phyloP scores from a whole-genome alignment of 352 stramenopile genomes.

The Phytophthora citricola region DNA sequence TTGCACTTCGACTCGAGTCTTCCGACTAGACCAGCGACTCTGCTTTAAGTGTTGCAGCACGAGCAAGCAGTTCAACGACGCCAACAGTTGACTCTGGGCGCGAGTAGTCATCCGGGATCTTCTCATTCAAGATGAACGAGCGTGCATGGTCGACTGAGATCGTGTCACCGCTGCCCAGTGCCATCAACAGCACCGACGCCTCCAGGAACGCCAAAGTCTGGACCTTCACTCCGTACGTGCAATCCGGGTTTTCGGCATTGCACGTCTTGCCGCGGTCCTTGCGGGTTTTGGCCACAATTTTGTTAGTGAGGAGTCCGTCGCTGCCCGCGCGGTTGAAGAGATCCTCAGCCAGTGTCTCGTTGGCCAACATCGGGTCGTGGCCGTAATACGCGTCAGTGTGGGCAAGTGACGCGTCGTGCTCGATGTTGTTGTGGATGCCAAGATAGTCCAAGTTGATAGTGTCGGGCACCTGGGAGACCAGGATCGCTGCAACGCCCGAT shows the following conservation, averaged over 20 bases:
- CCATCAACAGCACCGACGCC: slow-evolving; percentile 33
- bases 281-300: slow-evolving; percentile 30
- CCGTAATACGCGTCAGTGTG: slow-evolving; percentile 45
- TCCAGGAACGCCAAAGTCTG: slow-evolving; percentile 34
- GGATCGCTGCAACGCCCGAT: slow-evolving; percentile 22
- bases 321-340: slow-evolving; percentile 33
- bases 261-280: slow-evolving; percentile 33
- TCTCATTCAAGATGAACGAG: slow-evolving; percentile 45
- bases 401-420: slow-evolving; percentile 60
- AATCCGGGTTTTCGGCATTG: slow-evolving; percentile 40
- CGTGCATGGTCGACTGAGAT: slow-evolving; percentile 37
- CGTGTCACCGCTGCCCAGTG: slow-evolving; percentile 22
- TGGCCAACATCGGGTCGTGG: slow-evolving; percentile 36
- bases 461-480: slow-evolving; percentile 32
- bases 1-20: background rate
- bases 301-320: slow-evolving; percentile 31
- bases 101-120: slow-evolving; percentile 37
- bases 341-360: slow-evolving; percentile 33
- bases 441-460: slow-evolving; percentile 49
- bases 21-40: slow-evolving; percentile 27
- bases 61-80: slow-evolving; percentile 18
- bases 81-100: slow-evolving; percentile 17
- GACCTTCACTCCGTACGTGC: slow-evolving; percentile 27
- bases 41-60: slow-evolving; percentile 34
- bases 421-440: slow-evolving; percentile 46